Percentiles rank a stretch among this genome's conserved stretches.
These are phyloP conservation scores for Trypanosoma avium DNA, from an alignment of 208 protist species.

Conservation along the genomic window DNA sequence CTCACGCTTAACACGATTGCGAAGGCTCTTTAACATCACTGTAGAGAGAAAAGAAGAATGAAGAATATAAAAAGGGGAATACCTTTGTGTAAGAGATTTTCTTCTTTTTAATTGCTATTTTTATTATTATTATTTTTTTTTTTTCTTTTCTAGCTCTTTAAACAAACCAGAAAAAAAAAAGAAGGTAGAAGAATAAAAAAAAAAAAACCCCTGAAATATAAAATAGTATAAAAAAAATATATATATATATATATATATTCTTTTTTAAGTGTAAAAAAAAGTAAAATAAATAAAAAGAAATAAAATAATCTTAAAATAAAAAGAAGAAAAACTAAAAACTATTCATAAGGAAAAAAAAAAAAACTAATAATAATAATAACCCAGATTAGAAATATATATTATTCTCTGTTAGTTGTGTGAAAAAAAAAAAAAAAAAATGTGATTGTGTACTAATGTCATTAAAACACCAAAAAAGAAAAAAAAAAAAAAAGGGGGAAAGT, in stretches of 20 bases:
- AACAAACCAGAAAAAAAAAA: background rate
- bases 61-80: background rate
- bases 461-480: constrained; percentile 1
- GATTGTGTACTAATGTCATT: background rate
- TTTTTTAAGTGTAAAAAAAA: background rate
- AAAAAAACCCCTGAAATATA: background rate
- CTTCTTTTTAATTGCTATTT: background rate
- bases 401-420: too few species aligned
- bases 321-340: background rate
- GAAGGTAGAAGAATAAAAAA: background rate
- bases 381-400: background rate
- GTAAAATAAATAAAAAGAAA: background rate
- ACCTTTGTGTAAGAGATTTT: background rate
- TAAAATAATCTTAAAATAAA: background rate
- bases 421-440: constrained; percentile 15
- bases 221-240: background rate
- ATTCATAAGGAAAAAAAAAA: constrained; percentile 8
- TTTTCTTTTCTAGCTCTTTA: constrained; percentile 1
- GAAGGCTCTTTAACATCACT: constrained; percentile 80
- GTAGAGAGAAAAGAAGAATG: background rate
- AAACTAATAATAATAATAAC: background rate
- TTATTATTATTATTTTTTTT: background rate
- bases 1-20: constrained; percentile 88
- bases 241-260: background rate
- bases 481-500: too few species aligned